These are phyloP conservation scores for Cucumis melo DNA, from an alignment of 306 rosid species.

Conservation along the genomic window DNA sequence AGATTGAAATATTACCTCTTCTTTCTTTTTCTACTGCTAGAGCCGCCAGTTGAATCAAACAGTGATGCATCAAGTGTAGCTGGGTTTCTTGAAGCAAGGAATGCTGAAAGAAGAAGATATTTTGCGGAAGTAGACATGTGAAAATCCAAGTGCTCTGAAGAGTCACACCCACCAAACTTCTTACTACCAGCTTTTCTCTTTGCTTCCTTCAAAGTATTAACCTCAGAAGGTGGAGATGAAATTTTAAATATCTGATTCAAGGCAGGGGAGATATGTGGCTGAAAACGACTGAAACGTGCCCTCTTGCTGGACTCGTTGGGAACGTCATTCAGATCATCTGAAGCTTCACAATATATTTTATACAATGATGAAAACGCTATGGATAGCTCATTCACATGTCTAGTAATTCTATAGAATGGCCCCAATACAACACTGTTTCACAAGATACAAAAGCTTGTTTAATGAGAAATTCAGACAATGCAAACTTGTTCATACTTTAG, in stretches of 20 bases:
- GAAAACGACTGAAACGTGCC: constrained; percentile 36
- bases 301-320: constrained; percentile 58
- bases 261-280: constrained; percentile 50
- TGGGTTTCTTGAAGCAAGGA: constrained; percentile 93
- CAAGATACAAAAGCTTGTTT: constrained; percentile 8
- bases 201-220: constrained; percentile 28
- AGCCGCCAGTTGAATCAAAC: constrained; percentile 80
- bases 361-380: constrained; percentile 43
- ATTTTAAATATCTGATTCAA: constrained; percentile 67
- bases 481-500: not conserved
- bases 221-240: constrained; percentile 35
- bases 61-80: constrained; percentile 92
- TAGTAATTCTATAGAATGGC: constrained; percentile 61
- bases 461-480: constrained; percentile 9
- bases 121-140: constrained; percentile 84
- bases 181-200: constrained; percentile 31
- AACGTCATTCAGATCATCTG: constrained; percentile 34
- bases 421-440: constrained; percentile 46
- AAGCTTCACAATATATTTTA: constrained; percentile 53
- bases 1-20: constrained; percentile 43
- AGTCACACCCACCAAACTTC: constrained; percentile 32
- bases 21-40: constrained; percentile 57
- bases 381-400: constrained; percentile 59
- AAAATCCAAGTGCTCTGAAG: constrained; percentile 44
- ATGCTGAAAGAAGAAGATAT: constrained; percentile 89